These are phyloP conservation scores for Maudiozyma serrabonitensis DNA, from an alignment of 805 yeast genomes.

Conservation along the genomic window DNA sequence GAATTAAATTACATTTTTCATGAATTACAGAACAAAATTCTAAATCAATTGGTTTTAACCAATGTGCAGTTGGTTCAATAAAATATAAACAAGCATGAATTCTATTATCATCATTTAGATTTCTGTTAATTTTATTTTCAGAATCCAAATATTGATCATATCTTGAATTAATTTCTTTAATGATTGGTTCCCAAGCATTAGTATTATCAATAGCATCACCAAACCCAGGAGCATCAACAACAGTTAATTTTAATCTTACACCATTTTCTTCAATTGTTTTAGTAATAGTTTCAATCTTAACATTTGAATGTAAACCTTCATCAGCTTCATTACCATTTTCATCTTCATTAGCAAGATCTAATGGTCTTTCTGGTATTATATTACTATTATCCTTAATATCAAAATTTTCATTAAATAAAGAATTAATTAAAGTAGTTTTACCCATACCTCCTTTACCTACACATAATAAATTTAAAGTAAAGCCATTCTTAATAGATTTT, in stretches of 20 bases:
- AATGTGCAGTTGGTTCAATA: conserved; percentile 95
- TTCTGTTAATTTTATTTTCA: conserved; percentile 75
- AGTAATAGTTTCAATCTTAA: conserved; percentile 49
- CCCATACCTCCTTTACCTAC: conserved; percentile 92
- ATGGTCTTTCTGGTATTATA: neutral
- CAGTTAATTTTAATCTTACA: conserved; percentile 73
- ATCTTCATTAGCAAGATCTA: neutral
- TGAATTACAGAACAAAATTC: conserved; percentile 80
- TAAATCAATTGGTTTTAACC: conserved; percentile 79
- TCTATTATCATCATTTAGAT: conserved; percentile 55
- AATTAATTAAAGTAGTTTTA: conserved; percentile 83
- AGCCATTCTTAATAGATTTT: conserved; percentile 82
- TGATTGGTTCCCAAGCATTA: conserved; percentile 81
- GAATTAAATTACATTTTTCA: conserved; percentile 86
- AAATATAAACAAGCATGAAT: conserved; percentile 90
- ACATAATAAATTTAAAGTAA: conserved; percentile 77
- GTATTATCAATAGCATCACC: conserved; percentile 81
- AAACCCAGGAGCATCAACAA: conserved; percentile 87
- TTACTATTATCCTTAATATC: neutral
- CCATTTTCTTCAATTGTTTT: conserved; percentile 88
- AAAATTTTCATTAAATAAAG: conserved; percentile 67
- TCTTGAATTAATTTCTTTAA: conserved; percentile 77
- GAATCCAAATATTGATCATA: conserved; percentile 83
- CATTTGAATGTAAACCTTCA: conserved; percentile 18
- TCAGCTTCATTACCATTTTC: conserved; percentile 9